Conservation (phyloP, 805 yeast genomes). For the Suhomyces tanzawaensis region DNA sequence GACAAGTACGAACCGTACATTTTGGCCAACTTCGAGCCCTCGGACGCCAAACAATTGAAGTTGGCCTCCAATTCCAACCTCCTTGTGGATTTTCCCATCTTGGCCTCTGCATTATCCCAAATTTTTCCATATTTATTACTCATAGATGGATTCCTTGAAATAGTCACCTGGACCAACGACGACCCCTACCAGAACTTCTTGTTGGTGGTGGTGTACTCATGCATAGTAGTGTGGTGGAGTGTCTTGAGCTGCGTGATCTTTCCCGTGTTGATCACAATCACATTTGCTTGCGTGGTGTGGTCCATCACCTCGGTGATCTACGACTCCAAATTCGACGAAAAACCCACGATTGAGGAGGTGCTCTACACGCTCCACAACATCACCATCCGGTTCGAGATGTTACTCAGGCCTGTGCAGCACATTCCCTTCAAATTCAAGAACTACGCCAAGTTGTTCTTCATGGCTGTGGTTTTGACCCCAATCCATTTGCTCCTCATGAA, state of each 20-base stretch:
- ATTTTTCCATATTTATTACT: slow-evolving; percentile 48
- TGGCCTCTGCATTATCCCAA: slow-evolving; percentile 46
- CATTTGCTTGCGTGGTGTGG: slow-evolving; percentile 45
- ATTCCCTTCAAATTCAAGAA: slow-evolving; percentile 26
- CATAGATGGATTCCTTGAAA: slow-evolving; percentile 42
- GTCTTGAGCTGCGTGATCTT: slow-evolving; percentile 31
- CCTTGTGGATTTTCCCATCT: slow-evolving; percentile 43
- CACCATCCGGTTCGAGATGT: slow-evolving; percentile 39
- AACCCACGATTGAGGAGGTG: slow-evolving; percentile 54
- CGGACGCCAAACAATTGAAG: slow-evolving; percentile 33
- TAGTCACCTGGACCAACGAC: slow-evolving; percentile 56
- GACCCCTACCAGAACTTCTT: slow-evolving; percentile 48
- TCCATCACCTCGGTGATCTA: slow-evolving; percentile 38
- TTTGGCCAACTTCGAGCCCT: slow-evolving; percentile 36
- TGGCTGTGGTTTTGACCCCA: slow-evolving; percentile 41
- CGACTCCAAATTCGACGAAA: slow-evolving; percentile 43
- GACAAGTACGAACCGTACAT: slow-evolving; percentile 4
- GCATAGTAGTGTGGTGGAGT: slow-evolving; percentile 45
- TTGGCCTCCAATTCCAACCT: slow-evolving; percentile 28
- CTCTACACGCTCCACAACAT: slow-evolving; percentile 47
- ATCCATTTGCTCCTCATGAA: slow-evolving; percentile 38
- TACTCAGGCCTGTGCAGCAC: slow-evolving; percentile 39
- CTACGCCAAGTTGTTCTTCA: slow-evolving; percentile 26
- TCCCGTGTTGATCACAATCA: slow-evolving; percentile 38
- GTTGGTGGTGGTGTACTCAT: slow-evolving; percentile 36